Conservation (phyloP, 2,329 filamentous ascomycete species). For the Ascocoryne sarcoides region DNA sequence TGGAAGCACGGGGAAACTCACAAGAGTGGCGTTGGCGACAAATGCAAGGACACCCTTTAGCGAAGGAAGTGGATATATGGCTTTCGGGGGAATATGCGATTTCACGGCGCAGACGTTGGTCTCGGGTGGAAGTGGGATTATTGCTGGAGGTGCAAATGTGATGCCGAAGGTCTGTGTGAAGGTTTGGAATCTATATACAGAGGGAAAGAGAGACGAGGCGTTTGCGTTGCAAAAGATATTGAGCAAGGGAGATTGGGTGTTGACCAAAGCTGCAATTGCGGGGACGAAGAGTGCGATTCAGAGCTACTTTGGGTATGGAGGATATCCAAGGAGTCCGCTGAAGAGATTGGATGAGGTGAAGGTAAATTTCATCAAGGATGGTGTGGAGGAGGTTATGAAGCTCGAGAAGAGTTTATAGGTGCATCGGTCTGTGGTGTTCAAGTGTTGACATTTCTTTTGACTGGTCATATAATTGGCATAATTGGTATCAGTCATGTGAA, state of each 20-base stretch:
- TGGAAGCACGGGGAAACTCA: conserved; percentile 82
- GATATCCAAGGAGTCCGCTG: conserved; percentile 63
- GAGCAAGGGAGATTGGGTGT: conserved; percentile 70
- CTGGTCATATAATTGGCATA: too few species aligned
- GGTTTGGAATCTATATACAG: conserved; percentile 67
- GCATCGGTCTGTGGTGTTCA: background rate
- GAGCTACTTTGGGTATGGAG: conserved; percentile 74
- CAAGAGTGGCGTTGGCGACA: conserved; percentile 65
- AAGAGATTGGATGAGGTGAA: conserved; percentile 53
- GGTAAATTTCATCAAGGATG: conserved; percentile 44
- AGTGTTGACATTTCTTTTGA: too few species aligned
- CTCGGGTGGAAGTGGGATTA: conserved; percentile 74
- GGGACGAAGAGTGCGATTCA: conserved; percentile 82
- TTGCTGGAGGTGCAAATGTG: conserved; percentile 78
- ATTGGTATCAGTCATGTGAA: too few species aligned
- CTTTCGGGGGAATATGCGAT: conserved; percentile 80
- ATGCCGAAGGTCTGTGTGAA: conserved; percentile 73
- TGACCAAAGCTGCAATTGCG: conserved; percentile 74
- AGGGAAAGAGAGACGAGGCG: conserved; percentile 68
- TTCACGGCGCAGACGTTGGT: conserved; percentile 77
- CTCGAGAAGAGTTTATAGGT: conserved; percentile 42
- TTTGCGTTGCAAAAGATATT: conserved; percentile 68
- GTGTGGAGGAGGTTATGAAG: conserved; percentile 55
- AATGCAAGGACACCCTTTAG: conserved; percentile 58
- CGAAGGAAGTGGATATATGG: conserved; percentile 64